Evolutionary conservation across 1,139 yeast species (phyloP).

Genomic region (Ogataea hybrid): DNA sequence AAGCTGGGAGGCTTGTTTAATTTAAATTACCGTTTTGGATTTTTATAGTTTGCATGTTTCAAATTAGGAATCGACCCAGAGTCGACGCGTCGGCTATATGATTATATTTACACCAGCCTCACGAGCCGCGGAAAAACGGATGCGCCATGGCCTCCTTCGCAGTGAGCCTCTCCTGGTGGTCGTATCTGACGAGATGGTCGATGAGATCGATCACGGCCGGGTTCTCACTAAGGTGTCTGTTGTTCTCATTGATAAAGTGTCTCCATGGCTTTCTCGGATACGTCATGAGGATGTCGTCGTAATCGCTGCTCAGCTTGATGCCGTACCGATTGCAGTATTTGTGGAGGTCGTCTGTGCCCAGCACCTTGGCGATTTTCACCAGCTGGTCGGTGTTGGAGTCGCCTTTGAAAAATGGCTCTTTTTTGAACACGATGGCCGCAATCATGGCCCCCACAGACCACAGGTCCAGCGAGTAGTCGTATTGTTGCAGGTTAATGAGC

Average conservation of each 20-base stretch:
- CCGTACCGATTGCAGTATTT: conserved; percentile 74
- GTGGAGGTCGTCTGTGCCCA: conserved; percentile 85
- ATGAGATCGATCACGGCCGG: conserved; percentile 78
- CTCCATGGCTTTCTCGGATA: conserved; percentile 90
- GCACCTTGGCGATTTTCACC: conserved; percentile 88
- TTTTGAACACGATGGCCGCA: conserved; percentile 94
- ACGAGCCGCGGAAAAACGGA: conserved; percentile 28
- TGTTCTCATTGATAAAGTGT: conserved; percentile 70
- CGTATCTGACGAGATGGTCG: conserved; percentile 81
- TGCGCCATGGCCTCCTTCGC: conserved; percentile 95
- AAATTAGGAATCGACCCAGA: background rate
- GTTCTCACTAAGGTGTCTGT: conserved; percentile 62
- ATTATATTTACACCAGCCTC: background rate
- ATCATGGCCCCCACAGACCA: conserved; percentile 98
- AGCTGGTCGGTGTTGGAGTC: conserved; percentile 94
- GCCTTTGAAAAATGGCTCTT: conserved; percentile 98
- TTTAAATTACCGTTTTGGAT: background rate
- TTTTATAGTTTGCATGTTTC: conserved; percentile 7
- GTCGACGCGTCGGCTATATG: conserved; percentile 10
- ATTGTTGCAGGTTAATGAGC: conserved; percentile 87
- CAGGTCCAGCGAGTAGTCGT: conserved; percentile 91
- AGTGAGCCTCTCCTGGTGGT: conserved; percentile 92
- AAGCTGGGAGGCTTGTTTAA: conserved; percentile 1
- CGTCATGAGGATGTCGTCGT: conserved; percentile 72
- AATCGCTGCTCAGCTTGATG: conserved; percentile 73